Evolutionary conservation across 176 grass and related monocot species (phyloP).

Genomic region (Cenchrus fungigraminus): DNA sequence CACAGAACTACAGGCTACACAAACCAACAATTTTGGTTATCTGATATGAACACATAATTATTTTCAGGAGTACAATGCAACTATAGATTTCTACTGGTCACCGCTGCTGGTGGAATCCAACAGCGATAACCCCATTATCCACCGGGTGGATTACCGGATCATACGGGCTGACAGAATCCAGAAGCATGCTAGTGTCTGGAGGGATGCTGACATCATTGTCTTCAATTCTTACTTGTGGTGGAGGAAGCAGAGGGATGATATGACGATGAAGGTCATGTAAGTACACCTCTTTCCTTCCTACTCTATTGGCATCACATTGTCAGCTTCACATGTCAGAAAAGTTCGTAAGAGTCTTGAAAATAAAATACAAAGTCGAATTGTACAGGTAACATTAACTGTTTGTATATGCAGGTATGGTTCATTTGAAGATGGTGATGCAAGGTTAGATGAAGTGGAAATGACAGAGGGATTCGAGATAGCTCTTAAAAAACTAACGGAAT

Average conservation of each 20-base stretch:
- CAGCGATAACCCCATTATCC: constrained; percentile 81
- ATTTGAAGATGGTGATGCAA: constrained; percentile 70
- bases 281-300: background rate
- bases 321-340: background rate
- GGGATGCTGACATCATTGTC: constrained; percentile 69
- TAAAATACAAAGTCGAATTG: too few relatives aligned
- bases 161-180: constrained; percentile 72
- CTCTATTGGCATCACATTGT: background rate
- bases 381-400: background rate
- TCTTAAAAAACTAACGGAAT: constrained; percentile 64
- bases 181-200: constrained; percentile 71
- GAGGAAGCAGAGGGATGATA: constrained; percentile 74
- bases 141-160: constrained; percentile 71
- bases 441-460: constrained; percentile 74
- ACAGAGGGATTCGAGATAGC: constrained; percentile 70
- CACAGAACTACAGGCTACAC: background rate
- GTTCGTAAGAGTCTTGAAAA: too few relatives aligned
- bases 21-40: background rate
- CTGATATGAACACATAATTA: background rate
- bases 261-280: constrained; percentile 76
- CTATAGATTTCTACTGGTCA: constrained; percentile 96
- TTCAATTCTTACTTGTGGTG: constrained; percentile 98
- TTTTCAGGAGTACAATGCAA: constrained; percentile 80
- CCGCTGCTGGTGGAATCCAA: constrained; percentile 85
- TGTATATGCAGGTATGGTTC: constrained; percentile 61